Base-by-base conservation (phyloP, 1,284 basidiomycete species). In the Ceratobasidium sp. region DNA sequence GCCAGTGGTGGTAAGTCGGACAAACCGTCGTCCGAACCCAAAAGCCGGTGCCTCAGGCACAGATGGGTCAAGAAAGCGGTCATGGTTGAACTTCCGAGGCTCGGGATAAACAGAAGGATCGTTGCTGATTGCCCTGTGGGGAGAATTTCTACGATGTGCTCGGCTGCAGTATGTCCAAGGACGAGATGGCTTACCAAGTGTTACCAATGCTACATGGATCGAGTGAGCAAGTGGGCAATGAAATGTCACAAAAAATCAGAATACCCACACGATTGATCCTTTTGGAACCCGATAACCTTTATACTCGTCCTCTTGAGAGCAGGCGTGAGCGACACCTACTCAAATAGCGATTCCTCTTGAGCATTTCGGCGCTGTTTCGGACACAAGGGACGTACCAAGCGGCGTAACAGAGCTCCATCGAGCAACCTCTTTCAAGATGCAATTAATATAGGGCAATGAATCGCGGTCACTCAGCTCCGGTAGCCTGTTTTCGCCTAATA, bases 51-150 rank as follows among this genome's bases (percentile, higher is more conserved):
- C 27, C 27, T 30, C 27, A 30, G 27, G 27, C 27, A 30, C 27
- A 30, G 27, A 30, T 30, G 27, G 27, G 27, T 30, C 27, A 30
- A 30, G 27, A 30, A 30, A 30, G 27, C 81, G 80, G 41, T 78
- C 79, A 12, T 80, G 81, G 12, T 77, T 67, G 78, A 81, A 81
- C 46, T 48, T 10, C 27, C 70, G 38, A 4, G 80, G 79, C 14
- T 81, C 52, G 10, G 55, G 33, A 57, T 79, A 81, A n/a, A 76
- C 60, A 5, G 30, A 44, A 27, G 70, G 41, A 60, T 80, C 44
- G 38, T 78, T 64, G 41, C 65, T 66, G 35, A 79, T 80, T n/a
- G 68, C 67, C 77, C 79, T 79, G 30, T 57, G 48, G 30, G n/a
- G 3, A n/a, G 12, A 33, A 18, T n/a, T 7, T 23, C 18, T 14